Evolutionary conservation across 1,139 yeast genomes (phyloP), one percentile per base, ranked within the genome.

Genomic region (Nakaseomyces bracarensis): DNA sequence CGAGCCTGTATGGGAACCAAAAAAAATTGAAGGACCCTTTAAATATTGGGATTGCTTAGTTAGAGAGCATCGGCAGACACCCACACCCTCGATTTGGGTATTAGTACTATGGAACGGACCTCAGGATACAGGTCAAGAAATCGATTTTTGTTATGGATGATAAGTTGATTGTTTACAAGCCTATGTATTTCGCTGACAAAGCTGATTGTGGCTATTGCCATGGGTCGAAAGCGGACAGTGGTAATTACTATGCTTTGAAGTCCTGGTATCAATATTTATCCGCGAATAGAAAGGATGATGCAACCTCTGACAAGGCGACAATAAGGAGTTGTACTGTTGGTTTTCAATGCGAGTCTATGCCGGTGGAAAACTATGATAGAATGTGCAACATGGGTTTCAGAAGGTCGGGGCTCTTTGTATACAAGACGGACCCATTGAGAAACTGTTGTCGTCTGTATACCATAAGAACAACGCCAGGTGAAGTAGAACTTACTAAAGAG

Each of bases 361-460:
- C 77, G 0, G 64, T 75, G 10, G 56, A 57, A 18, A 72, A 71
- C 22, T 86, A 86, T 54, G 89, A 83, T 51, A 57, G 56, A 26
- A 58, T 83, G 49, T 74, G 87, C 47, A 80, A 84, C 52, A 66
- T 70, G 51, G 95, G 95, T 2, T 86, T 74, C 57, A 74, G 95
- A 58, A 65, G 97, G 41, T 81, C 93, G 25, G 96, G 96, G 0
- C 57, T 61, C 1, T 83, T 77, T 50, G 52, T 85, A 5, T 87
- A 87, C 57, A 82, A 80, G 54, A 79, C 84, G 0, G 95, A 89
- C 58, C 62, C 77, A 47, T 58, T 81, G 26, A 61, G 86, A 27
- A 75, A 76, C 33, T 89, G 97, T 57, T 89, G 97, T 55, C 71
- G 91, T n/a, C 71, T 79, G 57, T 85, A 77, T 57, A 82, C 96